Evolutionary conservation across 2,329 filamentous ascomycete species (phyloP), one percentile per base, ranked within the genome.

Genomic region (Aspergillus carbonarius): DNA sequence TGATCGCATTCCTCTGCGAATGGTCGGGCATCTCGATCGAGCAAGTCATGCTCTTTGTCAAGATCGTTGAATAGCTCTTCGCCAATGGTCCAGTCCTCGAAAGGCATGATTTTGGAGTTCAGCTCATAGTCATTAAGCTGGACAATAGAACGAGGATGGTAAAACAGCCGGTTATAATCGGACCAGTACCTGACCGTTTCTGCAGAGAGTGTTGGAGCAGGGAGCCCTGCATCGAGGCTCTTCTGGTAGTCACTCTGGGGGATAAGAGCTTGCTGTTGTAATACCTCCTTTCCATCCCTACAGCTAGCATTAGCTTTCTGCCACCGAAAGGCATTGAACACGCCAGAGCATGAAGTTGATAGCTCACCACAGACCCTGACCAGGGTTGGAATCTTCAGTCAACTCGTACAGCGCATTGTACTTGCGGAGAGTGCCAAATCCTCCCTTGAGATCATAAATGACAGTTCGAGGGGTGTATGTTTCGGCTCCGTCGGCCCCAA

Each of bases 1-100:
- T 92, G 88, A 74, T 99, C 95, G 64, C 92, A 95, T 76, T 98
- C 95, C 77, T 99, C 95, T 2, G 88, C 85, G 71, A 97, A 97
- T 0, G 88, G 88, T 37, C 95, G 83, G 64, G 97, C 79, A 72
- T 99, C 93, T n/a, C 93, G 85, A 71, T 99, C 95, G 4, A 97
- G 79, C 5, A 98, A 75, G 67, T 97, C 93, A 65, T 93, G 86
- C 68, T 96, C 92, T 69, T 85, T 87, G 72, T 93, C 89, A 7
- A 93, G 79, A 3, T 82, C 81, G 18, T 79, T 77, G 65, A 93
- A 96, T 5, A 97, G 82, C 47, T 93, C 89, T 64, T 88, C 86
- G 10, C 92, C 92, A 55, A 84, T 81, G 30, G 78, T 75, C 85
- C 88, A 95, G 59, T 86, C 87, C 72, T 95, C 89, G 68, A 96